Evolutionary conservation across 495 filamentous ascomycete genomes (phyloP).

Genomic region (Jackrogersella multiformis): DNA sequence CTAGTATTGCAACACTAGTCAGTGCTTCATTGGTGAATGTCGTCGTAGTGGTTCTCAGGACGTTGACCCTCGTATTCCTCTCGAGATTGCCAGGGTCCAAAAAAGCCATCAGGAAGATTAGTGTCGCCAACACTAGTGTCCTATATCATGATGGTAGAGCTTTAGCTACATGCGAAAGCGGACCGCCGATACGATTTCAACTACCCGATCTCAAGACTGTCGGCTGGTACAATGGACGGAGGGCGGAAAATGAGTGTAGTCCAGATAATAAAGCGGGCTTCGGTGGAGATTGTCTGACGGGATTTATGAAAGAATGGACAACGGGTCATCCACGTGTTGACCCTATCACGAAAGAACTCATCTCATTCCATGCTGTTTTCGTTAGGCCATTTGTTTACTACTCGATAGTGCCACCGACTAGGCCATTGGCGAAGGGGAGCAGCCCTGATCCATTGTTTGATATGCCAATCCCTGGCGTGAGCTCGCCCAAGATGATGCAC

Average conservation of each 20-base stretch:
- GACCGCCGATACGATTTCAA: constrained; percentile 69
- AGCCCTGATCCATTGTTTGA: constrained; percentile 24
- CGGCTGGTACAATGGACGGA: constrained; percentile 70
- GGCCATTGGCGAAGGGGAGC: constrained; percentile 16
- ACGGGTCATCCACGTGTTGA: constrained; percentile 74
- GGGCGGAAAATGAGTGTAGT: constrained; percentile 57
- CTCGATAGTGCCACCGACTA: constrained; percentile 61
- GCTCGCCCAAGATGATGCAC: constrained; percentile 75
- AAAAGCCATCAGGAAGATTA: constrained; percentile 66
- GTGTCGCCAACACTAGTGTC: constrained; percentile 70
- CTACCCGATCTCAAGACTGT: constrained; percentile 69
- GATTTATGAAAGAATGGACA: constrained; percentile 72
- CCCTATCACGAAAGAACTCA: constrained; percentile 65
- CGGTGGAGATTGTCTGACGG: constrained; percentile 60
- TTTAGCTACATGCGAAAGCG: constrained; percentile 72
- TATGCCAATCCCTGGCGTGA: constrained; percentile 60
- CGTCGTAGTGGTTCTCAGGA: constrained; percentile 58
- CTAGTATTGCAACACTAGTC: constrained; percentile 69
- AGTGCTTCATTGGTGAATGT: constrained; percentile 59
- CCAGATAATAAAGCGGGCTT: constrained; percentile 45
- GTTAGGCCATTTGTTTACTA: constrained; percentile 71
- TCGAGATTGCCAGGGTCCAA: constrained; percentile 63
- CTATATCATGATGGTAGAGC: constrained; percentile 72
- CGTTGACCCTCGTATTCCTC: constrained; percentile 61
- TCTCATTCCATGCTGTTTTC: constrained; percentile 70